These are phyloP conservation scores for Tremella yokohamensis DNA, from an alignment of 768 basidiomycete genomes.

Conservation along the genomic window DNA sequence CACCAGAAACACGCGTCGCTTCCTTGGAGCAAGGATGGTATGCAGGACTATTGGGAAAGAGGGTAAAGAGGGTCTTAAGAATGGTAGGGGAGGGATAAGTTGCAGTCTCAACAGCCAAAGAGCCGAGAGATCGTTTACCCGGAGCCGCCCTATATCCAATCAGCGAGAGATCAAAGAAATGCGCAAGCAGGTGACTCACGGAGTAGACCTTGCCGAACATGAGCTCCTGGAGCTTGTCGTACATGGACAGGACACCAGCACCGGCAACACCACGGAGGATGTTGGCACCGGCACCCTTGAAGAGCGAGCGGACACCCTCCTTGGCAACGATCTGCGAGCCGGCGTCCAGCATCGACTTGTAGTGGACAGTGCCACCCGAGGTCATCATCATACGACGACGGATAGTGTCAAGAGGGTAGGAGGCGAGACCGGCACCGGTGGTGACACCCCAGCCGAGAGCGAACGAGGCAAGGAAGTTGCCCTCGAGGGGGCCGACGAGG, in stretches of 20 bases:
- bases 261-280: constrained; percentile 99
- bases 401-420: constrained; percentile 58
- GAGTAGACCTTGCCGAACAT: constrained; percentile 99
- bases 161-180: neutral
- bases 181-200: constrained; percentile 62
- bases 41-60: too few relatives aligned
- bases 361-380: constrained; percentile 88
- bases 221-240: constrained; percentile 93
- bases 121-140: constrained; percentile 45
- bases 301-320: constrained; percentile 91
- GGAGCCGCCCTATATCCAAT: constrained; percentile 42
- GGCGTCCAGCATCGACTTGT: constrained; percentile 99
- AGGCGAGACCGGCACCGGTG: constrained; percentile 98
- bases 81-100: neutral
- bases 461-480: constrained; percentile 97
- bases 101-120: too few relatives aligned
- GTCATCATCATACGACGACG: constrained; percentile 99
- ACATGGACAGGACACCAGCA: constrained; percentile 97
- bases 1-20: too few relatives aligned
- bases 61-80: too few relatives aligned
- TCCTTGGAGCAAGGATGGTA: too few relatives aligned
- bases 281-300: constrained; percentile 96
- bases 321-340: constrained; percentile 89
- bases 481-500: constrained; percentile 89
- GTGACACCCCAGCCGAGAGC: constrained; percentile 98